Evolutionary conservation across 129 eudicot species (phyloP).

Genomic region (Artemisia tridentata): DNA sequence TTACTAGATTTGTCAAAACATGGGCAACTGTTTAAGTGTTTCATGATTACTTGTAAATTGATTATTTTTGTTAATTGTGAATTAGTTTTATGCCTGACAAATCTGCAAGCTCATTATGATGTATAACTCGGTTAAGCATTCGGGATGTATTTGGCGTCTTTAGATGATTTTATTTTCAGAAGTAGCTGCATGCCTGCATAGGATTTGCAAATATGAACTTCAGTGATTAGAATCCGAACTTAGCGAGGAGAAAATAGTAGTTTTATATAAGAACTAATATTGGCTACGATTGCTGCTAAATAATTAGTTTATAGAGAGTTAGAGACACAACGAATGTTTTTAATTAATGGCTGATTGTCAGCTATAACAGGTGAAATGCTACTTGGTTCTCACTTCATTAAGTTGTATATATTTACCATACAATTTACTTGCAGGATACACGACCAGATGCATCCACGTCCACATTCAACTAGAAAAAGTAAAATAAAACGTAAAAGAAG

Average conservation of each 20-base stretch:
- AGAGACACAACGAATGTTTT: not conserved
- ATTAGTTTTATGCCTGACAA: not conserved
- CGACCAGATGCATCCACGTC: conserved; percentile 22
- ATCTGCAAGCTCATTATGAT: not conserved
- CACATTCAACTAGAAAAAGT: conserved; percentile 10
- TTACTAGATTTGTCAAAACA: not conserved
- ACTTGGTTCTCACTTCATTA: not conserved
- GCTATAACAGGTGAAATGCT: too few relatives aligned
- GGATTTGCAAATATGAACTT: not conserved
- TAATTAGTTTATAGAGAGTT: too few relatives aligned
- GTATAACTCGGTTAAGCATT: not conserved
- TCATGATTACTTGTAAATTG: not conserved
- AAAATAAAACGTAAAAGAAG: too few relatives aligned
- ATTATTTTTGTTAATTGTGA: not conserved
- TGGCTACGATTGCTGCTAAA: too few relatives aligned
- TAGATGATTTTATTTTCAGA: not conserved
- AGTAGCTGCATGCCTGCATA: not conserved
- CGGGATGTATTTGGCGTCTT: not conserved
- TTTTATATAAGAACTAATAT: not conserved
- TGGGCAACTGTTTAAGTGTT: not conserved
- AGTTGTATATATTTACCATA: conserved; percentile 4
- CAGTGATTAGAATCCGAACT: not conserved
- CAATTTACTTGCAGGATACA: conserved; percentile 21
- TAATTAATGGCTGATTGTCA: not conserved
- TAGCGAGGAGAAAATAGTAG: not conserved